phyloP scores from a whole-genome alignment of 305 asterid species.

The Caryopteris hybrid region DNA sequence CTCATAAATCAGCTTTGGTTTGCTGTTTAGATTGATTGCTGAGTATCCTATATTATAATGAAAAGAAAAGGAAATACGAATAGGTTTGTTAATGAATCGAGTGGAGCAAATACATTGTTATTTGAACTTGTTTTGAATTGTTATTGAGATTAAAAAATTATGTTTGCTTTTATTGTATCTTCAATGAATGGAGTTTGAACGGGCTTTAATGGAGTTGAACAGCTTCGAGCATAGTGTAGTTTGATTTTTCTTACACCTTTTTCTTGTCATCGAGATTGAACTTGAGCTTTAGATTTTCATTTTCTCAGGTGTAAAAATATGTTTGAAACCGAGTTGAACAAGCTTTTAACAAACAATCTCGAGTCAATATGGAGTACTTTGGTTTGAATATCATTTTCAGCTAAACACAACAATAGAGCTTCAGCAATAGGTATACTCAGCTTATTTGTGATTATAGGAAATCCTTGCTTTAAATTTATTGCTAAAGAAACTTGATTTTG shows the following conservation, averaged over 20 bases:
- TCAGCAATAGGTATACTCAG: too few species aligned
- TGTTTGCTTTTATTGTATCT: background rate
- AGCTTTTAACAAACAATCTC: background rate
- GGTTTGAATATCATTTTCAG: too few species aligned
- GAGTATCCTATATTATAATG: background rate
- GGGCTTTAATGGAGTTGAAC: background rate
- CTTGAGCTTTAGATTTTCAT: background rate
- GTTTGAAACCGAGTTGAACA: background rate
- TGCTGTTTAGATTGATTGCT: background rate
- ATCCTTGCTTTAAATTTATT: background rate
- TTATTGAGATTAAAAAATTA: background rate
- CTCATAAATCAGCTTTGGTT: conserved; percentile 6
- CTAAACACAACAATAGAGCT: too few species aligned
- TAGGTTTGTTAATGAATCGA: background rate
- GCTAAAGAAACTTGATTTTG: background rate
- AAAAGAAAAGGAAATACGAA: background rate
- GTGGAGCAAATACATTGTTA: background rate
- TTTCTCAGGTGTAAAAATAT: background rate
- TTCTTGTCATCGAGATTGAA: background rate
- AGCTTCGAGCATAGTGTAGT: too few species aligned
- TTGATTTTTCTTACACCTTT: background rate
- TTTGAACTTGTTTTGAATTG: background rate
- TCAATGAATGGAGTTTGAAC: background rate
- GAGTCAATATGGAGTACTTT: too few species aligned
- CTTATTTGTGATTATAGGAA: background rate